Evolutionary conservation across 768 basidiomycete genomes (phyloP).

Genomic region (Psilocybe azurescens): DNA sequence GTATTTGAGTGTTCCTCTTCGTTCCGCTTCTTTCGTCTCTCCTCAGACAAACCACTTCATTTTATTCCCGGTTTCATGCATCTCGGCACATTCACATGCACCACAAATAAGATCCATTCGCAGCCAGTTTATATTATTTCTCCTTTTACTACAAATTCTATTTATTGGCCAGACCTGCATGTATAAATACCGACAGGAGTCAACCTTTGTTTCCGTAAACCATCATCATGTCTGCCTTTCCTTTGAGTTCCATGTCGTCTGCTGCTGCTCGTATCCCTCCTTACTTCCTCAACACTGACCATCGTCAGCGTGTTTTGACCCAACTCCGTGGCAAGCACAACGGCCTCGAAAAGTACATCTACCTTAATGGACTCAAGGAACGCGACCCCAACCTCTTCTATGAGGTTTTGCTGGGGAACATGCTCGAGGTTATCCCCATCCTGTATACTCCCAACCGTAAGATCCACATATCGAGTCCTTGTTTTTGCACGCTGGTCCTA

Average conservation of each 20-base stretch:
- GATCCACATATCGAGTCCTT: conserved; percentile 6
- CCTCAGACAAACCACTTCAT: conserved; percentile 28
- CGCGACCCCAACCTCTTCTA: conserved; percentile 73
- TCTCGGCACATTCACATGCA: conserved; percentile 37
- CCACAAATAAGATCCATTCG: conserved; percentile 15
- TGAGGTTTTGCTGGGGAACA: conserved; percentile 61
- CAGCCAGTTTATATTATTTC: conserved; percentile 23
- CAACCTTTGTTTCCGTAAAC: conserved; percentile 15
- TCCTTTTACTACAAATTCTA: conserved; percentile 26
- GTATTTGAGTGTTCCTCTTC: conserved; percentile 28
- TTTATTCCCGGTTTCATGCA: conserved; percentile 27
- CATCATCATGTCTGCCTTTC: conserved; percentile 26
- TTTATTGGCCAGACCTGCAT: conserved; percentile 17
- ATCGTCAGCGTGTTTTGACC: conserved; percentile 57
- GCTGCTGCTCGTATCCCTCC: conserved; percentile 46
- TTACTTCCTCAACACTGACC: conserved; percentile 52
- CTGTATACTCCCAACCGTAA: conserved; percentile 80
- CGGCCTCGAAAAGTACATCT: conserved; percentile 74
- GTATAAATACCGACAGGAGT: conserved; percentile 32
- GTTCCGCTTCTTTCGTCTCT: conserved; percentile 29
- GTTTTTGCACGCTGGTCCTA: conserved; percentile 18
- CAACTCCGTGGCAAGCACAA: conserved; percentile 62
- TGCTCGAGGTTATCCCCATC: conserved; percentile 72
- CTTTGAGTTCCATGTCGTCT: conserved; percentile 22
- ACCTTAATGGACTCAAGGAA: conserved; percentile 65